Evolutionary conservation across 2,329 filamentous ascomycete genomes (phyloP).

Genomic region (Gnomoniopsis sp.): DNA sequence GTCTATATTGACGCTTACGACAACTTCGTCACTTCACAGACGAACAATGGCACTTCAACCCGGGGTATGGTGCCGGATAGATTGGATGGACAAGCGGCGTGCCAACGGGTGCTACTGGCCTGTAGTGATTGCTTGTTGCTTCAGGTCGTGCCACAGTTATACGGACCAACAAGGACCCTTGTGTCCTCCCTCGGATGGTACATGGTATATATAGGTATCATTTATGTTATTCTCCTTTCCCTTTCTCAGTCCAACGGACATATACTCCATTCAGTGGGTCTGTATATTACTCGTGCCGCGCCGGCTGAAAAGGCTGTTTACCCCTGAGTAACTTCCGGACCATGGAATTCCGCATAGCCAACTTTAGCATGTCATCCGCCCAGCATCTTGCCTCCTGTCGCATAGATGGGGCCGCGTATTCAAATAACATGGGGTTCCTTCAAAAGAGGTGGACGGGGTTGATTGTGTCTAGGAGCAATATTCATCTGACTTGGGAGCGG

Average conservation of each 20-base stretch:
- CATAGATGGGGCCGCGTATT: neutral
- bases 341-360: constrained; percentile 11
- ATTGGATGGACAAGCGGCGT: neutral
- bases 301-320: neutral
- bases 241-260: constrained; percentile 24
- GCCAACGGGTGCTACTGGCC: neutral
- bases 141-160: no score
- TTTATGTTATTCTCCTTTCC: neutral
- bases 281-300: neutral
- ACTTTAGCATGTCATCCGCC: neutral
- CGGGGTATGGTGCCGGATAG: neutral
- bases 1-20: neutral
- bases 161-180: neutral
- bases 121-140: neutral
- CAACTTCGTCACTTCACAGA: neutral
- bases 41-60: neutral
- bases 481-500: neutral
- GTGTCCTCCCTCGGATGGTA: neutral
- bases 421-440: neutral
- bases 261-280: neutral
- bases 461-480: neutral
- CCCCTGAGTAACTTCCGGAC: constrained; percentile 15
- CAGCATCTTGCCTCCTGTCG: neutral
- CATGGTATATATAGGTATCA: neutral
- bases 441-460: neutral